Percentiles rank a stretch among this genome's conserved stretches.
phyloP scores from a whole-genome alignment of 2,329 filamentous ascomycete species.

The Pestalotiopsis sp. region DNA sequence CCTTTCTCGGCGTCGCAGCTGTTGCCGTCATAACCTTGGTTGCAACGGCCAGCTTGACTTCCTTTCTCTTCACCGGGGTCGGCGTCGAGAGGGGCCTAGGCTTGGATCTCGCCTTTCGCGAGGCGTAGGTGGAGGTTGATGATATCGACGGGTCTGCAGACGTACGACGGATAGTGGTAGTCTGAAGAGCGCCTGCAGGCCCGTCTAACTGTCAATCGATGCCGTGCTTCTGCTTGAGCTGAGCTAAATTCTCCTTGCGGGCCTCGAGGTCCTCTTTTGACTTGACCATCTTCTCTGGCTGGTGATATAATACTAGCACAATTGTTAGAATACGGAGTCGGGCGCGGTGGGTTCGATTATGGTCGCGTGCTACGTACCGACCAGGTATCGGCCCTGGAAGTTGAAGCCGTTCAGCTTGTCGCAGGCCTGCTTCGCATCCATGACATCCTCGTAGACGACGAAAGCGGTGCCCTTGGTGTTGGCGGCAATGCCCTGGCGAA shows the following conservation, averaged over 20 bases:
- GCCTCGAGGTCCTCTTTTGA: constrained; percentile 93
- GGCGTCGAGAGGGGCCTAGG: constrained; percentile 18
- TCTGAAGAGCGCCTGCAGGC: constrained; percentile 58
- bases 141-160: constrained; percentile 66
- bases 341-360: not conserved
- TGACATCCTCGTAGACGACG: constrained; percentile 99
- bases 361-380: constrained; percentile 66
- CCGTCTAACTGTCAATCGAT: constrained; percentile 93
- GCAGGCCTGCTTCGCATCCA: constrained; percentile 98
- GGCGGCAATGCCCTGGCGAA: constrained; percentile 95
- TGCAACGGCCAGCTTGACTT: constrained; percentile 23
- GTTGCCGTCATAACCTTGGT: not conserved
- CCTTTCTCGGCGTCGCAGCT: not conserved
- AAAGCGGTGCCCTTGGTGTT: constrained; percentile 98
- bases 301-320: constrained; percentile 60
- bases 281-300: constrained; percentile 71
- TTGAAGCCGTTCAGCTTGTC: constrained; percentile 99
- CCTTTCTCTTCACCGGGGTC: constrained; percentile 29
- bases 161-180: constrained; percentile 42
- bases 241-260: constrained; percentile 95
- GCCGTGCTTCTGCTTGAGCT: constrained; percentile 95
- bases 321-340: constrained; percentile 13
- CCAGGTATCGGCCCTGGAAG: constrained; percentile 98
- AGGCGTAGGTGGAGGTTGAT: constrained; percentile 39
- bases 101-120: constrained; percentile 25